Evolutionary conservation across 208 protist species (phyloP).

Genomic region (Strigomonas culicis): DNA sequence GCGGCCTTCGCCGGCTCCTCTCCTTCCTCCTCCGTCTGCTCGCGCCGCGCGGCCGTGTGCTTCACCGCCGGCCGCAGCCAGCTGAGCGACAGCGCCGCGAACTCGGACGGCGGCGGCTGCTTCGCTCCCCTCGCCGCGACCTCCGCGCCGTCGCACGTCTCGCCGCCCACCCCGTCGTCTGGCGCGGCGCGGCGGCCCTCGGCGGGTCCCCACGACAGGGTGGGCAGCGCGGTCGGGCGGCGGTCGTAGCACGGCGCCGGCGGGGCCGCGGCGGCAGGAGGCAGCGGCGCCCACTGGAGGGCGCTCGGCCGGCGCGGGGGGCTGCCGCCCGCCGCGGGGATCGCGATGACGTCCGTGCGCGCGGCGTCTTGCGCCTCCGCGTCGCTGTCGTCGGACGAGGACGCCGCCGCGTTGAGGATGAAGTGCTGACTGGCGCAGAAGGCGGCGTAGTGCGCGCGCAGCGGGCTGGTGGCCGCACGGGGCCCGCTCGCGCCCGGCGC

Average conservation of each 20-base stretch:
- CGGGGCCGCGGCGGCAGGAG: no score
- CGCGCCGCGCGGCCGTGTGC: not conserved
- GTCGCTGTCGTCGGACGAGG: not conserved
- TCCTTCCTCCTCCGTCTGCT: not conserved
- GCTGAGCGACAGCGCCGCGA: not conserved
- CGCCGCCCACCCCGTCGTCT: no score
- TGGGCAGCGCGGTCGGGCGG: not conserved
- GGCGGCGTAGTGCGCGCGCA: not conserved
- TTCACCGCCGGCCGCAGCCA: not conserved
- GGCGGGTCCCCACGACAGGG: no score
- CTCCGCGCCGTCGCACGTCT: no score
- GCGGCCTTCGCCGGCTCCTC: not conserved
- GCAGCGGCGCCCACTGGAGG: not conserved
- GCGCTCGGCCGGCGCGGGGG: not conserved
- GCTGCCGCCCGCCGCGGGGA: not conserved
- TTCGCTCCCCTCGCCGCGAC: no score
- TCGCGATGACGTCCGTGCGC: not conserved
- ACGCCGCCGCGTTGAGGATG: not conserved
- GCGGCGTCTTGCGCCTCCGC: not conserved
- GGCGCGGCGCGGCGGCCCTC: no score
- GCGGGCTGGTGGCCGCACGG: not conserved
- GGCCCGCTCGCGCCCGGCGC: not conserved
- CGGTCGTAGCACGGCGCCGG: not conserved
- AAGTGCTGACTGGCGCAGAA: not conserved
- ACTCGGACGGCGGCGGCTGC: not conserved